These are phyloP conservation scores for Vanrija pseudolonga DNA, from an alignment of 1,284 basidiomycete species.

Conservation along the genomic window DNA sequence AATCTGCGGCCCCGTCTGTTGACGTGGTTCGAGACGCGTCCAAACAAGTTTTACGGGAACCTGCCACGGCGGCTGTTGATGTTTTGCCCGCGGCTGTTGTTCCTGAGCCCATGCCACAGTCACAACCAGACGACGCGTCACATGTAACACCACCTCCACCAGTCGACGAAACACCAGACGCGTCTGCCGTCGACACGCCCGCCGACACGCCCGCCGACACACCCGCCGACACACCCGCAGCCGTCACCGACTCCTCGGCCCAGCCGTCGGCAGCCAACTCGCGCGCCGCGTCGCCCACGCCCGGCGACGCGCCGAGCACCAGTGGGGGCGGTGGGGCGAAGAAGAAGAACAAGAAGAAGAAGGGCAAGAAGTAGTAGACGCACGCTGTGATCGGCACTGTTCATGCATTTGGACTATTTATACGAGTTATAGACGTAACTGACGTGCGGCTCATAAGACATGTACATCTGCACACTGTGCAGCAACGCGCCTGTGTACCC, in stretches of 20 bases:
- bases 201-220: background rate
- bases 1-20: too few species aligned
- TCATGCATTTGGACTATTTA: background rate
- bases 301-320: background rate
- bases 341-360: constrained; percentile 41
- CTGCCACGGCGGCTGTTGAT: too few species aligned
- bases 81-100: too few species aligned
- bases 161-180: background rate
- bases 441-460: background rate
- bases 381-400: constrained; percentile 1
- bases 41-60: too few species aligned
- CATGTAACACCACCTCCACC: background rate
- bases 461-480: too few species aligned
- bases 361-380: constrained; percentile 34
- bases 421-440: background rate
- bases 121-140: background rate
- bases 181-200: background rate
- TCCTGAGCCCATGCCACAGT: background rate
- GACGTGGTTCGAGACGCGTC: too few species aligned
- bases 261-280: constrained; percentile 1
- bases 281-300: constrained; percentile 14
- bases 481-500: too few species aligned
- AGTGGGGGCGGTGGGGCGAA: constrained; percentile 14
- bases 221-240: background rate
- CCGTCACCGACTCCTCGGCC: background rate